These are phyloP conservation scores for Neltuma alba DNA, from an alignment of 306 rosid species.

Conservation along the genomic window DNA sequence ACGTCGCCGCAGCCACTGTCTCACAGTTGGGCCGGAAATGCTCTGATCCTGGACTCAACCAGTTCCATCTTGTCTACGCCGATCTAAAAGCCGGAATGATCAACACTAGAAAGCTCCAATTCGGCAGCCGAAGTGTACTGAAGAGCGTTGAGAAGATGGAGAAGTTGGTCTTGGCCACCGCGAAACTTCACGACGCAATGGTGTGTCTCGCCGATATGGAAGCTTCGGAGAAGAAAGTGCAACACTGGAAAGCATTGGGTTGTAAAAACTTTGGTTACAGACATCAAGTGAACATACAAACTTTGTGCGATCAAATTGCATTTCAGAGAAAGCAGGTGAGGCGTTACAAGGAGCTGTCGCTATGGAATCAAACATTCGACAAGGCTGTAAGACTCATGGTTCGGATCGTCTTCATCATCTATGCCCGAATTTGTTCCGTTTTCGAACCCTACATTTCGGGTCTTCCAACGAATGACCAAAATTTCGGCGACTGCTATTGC, in stretches of 20 bases:
- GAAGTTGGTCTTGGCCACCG: conserved; percentile 42
- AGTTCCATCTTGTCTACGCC: conserved; percentile 41
- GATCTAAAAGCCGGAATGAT: conserved; percentile 41
- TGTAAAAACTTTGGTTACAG: conserved; percentile 29
- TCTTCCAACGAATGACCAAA: not conserved
- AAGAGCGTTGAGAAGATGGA: conserved; percentile 43
- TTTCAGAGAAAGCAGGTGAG: conserved; percentile 45
- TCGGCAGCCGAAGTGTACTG: not conserved
- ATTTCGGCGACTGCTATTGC: conserved; percentile 35
- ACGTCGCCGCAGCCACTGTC: conserved; percentile 50
- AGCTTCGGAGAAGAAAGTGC: conserved; percentile 47
- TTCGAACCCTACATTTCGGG: conserved; percentile 45
- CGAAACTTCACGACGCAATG: conserved; percentile 48
- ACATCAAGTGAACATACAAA: conserved; percentile 40
- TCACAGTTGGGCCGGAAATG: conserved; percentile 49
- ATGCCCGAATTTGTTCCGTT: conserved; percentile 48
- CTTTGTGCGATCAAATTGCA: conserved; percentile 36
- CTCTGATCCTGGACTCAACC: conserved; percentile 26
- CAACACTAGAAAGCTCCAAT: conserved; percentile 37
- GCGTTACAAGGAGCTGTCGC: conserved; percentile 58
- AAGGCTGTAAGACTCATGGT: conserved; percentile 57
- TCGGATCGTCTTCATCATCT: conserved; percentile 48
- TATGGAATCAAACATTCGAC: conserved; percentile 66
- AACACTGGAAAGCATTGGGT: conserved; percentile 38
- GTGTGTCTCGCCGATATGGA: conserved; percentile 54